Evolutionary conservation across 768 basidiomycete species (phyloP), one percentile per base, ranked within the genome.

Genomic region (Candolleomyces eurysporus): DNA sequence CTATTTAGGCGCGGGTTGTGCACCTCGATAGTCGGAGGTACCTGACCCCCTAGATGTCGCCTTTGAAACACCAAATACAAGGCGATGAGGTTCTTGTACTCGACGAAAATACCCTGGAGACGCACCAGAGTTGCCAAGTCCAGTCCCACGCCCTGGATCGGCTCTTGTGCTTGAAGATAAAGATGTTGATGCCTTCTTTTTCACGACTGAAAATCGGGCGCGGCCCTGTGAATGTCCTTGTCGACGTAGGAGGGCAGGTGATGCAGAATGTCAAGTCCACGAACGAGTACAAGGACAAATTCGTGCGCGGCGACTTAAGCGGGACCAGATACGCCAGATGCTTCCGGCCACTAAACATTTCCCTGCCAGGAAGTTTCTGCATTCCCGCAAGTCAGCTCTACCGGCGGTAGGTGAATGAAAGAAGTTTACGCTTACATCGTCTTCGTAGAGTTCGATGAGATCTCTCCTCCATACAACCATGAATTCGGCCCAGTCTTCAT

Each of bases 71-170:
- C 51, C 22, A 26, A 16, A 30, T 13, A 14, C 17, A 53, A 61
- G 9, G 11, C 8, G 11, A 53, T 36, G 26, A 43, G 42, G 14
- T 55, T 36, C 51, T 57, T 59, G n/a, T 22, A 32, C 52, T 32
- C 58, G 22, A 52, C 51, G 48, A 49, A 49, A n/a, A 50, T 46
- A 49, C 26, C 62, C 11, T 39, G 4, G 42, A 40, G 2, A 59
- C 75, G 59, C 65, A 88, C 94, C 92, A 94, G 50, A 97, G 76
- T 57, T 85, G 82, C 95, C 94, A 97, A 49, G 86, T 79, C 96
- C 96, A 98, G 71, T 97, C 94, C 43, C 84, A 80, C 1, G 91
- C 89, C 56, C 93, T 79, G 5, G 89, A 87, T 31, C 91, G 84
- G 63, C 86, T 87, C 70, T 90, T 92, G 17, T 79, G 67, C 67